These are phyloP conservation scores for Podosphaera leucotricha DNA, from an alignment of 2,329 filamentous ascomycete genomes.

Conservation along the genomic window DNA sequence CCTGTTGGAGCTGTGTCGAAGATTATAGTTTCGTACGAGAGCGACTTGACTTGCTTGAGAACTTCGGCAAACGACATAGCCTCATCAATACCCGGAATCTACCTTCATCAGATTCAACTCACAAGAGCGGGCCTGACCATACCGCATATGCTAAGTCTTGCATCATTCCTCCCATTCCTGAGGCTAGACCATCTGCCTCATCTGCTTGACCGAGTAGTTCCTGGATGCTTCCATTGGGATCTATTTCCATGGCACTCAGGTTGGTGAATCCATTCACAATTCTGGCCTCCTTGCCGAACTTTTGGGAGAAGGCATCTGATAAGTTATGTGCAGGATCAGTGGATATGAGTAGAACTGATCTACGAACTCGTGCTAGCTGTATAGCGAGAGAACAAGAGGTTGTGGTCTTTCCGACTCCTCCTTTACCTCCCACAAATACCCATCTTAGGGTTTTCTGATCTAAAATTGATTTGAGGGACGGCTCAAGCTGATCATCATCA, in stretches of 20 bases:
- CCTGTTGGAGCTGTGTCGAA: conserved; percentile 97
- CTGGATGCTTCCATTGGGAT: conserved; percentile 93
- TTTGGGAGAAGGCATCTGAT: conserved; percentile 92
- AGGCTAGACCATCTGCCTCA: conserved; percentile 47
- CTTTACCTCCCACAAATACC: conserved; percentile 98
- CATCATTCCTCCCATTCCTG: conserved; percentile 82
- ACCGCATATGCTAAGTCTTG: conserved; percentile 93
- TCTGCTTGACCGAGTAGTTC: conserved; percentile 63
- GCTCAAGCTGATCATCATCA: conserved; percentile 65
- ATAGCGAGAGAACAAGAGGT: conserved; percentile 96
- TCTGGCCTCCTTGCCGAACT: conserved; percentile 95
- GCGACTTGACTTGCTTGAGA: conserved; percentile 94
- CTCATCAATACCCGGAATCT: conserved; percentile 97
- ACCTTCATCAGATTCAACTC: conserved; percentile 1
- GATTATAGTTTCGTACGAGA: conserved; percentile 96
- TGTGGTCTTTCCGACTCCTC: conserved; percentile 97
- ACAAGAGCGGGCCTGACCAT: conserved; percentile 14
- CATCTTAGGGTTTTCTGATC: conserved; percentile 89
- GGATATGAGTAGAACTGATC: conserved; percentile 89
- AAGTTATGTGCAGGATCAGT: conserved; percentile 97
- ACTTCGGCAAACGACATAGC: conserved; percentile 99
- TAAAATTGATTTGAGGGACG: conserved; percentile 79
- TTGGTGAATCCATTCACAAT: conserved; percentile 82
- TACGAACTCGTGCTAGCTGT: conserved; percentile 83
- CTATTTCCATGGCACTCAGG: conserved; percentile 96